Evolutionary conservation across 495 filamentous ascomycete genomes (phyloP), one percentile per base, ranked within the genome.

Genomic region (Tirmania nivea): DNA sequence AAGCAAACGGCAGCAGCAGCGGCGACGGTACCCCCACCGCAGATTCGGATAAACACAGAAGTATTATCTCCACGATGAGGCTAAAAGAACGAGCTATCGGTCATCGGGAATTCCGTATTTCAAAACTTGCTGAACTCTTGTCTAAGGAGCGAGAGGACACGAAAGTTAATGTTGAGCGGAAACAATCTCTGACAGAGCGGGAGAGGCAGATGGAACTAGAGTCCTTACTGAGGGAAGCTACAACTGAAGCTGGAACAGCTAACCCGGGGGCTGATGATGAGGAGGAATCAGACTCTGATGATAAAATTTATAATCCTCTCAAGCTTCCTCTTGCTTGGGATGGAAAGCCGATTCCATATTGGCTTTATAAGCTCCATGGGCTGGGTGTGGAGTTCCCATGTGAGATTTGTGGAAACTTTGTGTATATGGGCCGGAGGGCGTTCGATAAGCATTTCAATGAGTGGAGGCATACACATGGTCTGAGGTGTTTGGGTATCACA

Each of bases 401-500:
- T 69, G 89, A 96, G 62, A 84, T 97, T 45, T 97, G 92, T 65
- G 90, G 90, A 50, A 95, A 95, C 67, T 94, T 83, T 63, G 86
- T 95, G 50, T 97, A 97, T 69, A 93, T 92, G 78, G 90, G 90
- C 16, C 76, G 90, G 45, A 77, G 90, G 17, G 89, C 88, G 1
- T 97, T 94, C 55, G 90, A 97, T 63, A 97, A 96, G 72, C 90
- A 97, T 63, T 97, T 97, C 69, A 87, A 86, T 55, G 90, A 96
- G 65, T 79, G 85, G 10, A 70, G 83, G 52, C 90, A 97, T 63
- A 83, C 94, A 36, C 85, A 92, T 59, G 92, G 92, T 4, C 67
- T 97, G 57, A 90, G 90, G 63, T 93, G 87, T 60, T 68, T 97
- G 49, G 90, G 90, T 1, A 88, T 97, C 59, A 92, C 84, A 0